These are phyloP conservation scores for Amanita brunnescens DNA, from an alignment of 768 basidiomycete genomes.

Conservation along the genomic window DNA sequence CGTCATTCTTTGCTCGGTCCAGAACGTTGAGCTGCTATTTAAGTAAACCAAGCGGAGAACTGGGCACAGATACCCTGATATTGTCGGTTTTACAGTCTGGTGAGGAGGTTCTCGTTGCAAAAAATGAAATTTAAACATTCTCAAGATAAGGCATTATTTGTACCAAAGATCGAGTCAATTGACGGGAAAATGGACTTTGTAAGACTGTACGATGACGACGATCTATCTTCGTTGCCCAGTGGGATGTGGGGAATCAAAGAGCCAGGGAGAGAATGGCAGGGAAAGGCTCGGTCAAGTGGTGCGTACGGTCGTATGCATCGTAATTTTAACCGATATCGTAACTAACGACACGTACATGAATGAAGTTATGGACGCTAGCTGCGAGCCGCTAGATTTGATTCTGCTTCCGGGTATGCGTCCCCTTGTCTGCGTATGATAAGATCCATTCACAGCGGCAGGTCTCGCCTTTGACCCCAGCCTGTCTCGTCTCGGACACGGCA, in stretches of 20 bases:
- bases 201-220: constrained; percentile 47
- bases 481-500: constrained; percentile 72
- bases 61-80: constrained; percentile 47
- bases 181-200: constrained; percentile 58
- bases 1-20: constrained; percentile 42
- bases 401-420: constrained; percentile 48
- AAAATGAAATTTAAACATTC: not conserved
- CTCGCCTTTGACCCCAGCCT: constrained; percentile 66
- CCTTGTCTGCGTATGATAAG: not conserved
- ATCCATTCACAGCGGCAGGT: constrained; percentile 27
- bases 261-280: constrained; percentile 39
- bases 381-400: constrained; percentile 49
- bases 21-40: constrained; percentile 64
- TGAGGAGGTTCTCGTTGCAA: constrained; percentile 19
- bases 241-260: constrained; percentile 76
- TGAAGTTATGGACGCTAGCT: constrained; percentile 27
- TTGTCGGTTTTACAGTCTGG: constrained; percentile 45
- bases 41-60: constrained; percentile 70
- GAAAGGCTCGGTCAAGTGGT: constrained; percentile 44
- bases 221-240: constrained; percentile 45
- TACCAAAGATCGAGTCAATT: constrained; percentile 50
- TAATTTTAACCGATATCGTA: too few relatives aligned
- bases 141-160: constrained; percentile 58
- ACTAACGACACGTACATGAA: not conserved
- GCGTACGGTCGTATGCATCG: constrained; percentile 13